Evolutionary conservation across 805 yeast genomes (phyloP).

Genomic region (Wickerhamomyces canadensis): DNA sequence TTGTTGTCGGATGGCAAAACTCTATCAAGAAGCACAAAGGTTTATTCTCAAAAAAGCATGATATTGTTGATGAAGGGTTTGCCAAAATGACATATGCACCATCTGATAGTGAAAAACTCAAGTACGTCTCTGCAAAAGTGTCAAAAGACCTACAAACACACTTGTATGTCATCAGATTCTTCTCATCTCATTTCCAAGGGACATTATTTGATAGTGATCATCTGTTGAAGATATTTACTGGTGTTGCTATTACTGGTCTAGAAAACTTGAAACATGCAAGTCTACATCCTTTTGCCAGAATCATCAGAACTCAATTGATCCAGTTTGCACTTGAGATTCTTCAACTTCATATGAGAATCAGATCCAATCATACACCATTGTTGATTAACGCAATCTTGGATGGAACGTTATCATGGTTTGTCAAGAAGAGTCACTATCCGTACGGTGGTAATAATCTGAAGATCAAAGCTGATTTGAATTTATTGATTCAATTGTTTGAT

Average conservation of each 20-base stretch:
- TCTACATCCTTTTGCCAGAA: constrained; percentile 75
- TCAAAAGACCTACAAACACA: constrained; percentile 60
- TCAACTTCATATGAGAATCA: constrained; percentile 45
- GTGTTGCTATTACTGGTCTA: constrained; percentile 53
- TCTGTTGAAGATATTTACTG: constrained; percentile 61
- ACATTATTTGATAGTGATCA: constrained; percentile 67
- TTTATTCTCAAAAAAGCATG: constrained; percentile 51
- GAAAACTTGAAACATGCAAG: constrained; percentile 52
- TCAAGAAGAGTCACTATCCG: constrained; percentile 58
- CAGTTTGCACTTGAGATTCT: constrained; percentile 62
- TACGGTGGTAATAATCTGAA: constrained; percentile 77
- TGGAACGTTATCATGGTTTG: constrained; percentile 79
- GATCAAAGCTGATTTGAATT: constrained; percentile 60
- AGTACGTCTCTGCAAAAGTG: constrained; percentile 44
- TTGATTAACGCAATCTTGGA: constrained; percentile 47
- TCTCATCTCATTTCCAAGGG: constrained; percentile 77
- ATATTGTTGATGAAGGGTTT: constrained; percentile 54
- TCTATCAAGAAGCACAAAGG: constrained; percentile 59
- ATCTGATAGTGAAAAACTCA: constrained; percentile 56
- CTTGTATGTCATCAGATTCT: constrained; percentile 55
- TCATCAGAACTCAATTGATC: constrained; percentile 68
- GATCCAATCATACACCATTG: constrained; percentile 36
- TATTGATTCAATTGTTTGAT: constrained; percentile 46
- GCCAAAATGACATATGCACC: constrained; percentile 87
- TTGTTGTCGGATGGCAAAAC: constrained; percentile 62